Evolutionary conservation across 2,329 filamentous ascomycete genomes (phyloP), one percentile per base, ranked within the genome.

Genomic region (Cladobotryum mycophilum): DNA sequence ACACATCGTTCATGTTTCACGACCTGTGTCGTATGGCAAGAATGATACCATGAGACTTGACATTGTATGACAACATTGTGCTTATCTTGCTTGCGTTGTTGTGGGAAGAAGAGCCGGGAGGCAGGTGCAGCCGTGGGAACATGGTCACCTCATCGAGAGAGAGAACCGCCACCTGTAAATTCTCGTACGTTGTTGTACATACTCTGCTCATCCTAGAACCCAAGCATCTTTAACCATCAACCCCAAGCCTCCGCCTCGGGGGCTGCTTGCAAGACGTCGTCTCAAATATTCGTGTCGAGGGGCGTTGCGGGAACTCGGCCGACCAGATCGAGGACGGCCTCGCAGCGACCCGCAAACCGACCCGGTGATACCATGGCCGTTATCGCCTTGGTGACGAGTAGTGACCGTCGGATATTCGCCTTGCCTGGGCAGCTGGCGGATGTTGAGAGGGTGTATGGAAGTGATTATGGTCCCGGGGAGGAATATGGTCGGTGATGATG

Each of bases 241-340:
- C n/a, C 15, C 14, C 33, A 14, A 13, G 44, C 51, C 48, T 53
- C 33, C 51, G 22, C 37, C 22, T 35, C n/a, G 49, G 55, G 38
- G 53, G 56, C 42, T 50, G 36, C 34, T 49, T 40, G 45, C 56
- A 60, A 51, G 18, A 64, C 63, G 58, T 61, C 60, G 43, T 65
- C 52, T 8, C 58, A 64, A 58, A 62, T 62, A 34, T 52, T 62
- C 17, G 54, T 64, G 47, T 65, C 57, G 41, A 53, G 59, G 49
- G 59, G 61, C 49, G 58, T 60, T 40, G 59, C 58, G 35, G 53
- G 51, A 20, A 42, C 56, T 43, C 56, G 56, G 40, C 53, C 53
- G 30, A 47, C 49, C 9, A 55, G 47, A 40, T 49, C 54, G 42
- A 44, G 45, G 22, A 48, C 34, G 11, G 38, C 44, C 37, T 49